phyloP scores from a whole-genome alignment of 1,284 basidiomycete species.

The Coniferiporia sulphurascens region DNA sequence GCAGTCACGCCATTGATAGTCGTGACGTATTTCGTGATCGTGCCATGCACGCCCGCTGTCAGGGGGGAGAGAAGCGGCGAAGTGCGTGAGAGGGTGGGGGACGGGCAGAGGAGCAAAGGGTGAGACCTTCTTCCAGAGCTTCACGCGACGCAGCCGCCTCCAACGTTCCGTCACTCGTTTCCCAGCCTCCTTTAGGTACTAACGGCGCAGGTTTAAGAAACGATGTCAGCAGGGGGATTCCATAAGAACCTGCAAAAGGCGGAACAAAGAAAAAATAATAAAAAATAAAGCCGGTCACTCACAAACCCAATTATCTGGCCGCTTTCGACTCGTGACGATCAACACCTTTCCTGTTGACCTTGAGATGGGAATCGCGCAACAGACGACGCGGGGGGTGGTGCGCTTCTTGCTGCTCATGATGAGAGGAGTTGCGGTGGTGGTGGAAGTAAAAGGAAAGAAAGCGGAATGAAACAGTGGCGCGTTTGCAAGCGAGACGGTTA shows the following conservation, averaged over 20 bases:
- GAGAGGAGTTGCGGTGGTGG: conserved; percentile 18
- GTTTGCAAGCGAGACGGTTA: neutral
- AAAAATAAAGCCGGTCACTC: conserved; percentile 38
- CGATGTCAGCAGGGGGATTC: conserved; percentile 2
- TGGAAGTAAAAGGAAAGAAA: conserved; percentile 19
- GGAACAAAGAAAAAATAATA: conserved; percentile 17
- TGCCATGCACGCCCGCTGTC: conserved; percentile 76
- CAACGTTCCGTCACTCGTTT: conserved; percentile 68
- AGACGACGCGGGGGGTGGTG: conserved; percentile 72
- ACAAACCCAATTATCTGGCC: conserved; percentile 78
- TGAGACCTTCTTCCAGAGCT: conserved; percentile 90
- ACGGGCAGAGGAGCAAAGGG: conserved; percentile 73
- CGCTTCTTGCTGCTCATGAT: conserved; percentile 69
- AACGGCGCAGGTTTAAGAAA: conserved; percentile 5
- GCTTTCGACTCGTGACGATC: conserved; percentile 75
- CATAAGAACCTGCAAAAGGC: conserved; percentile 13
- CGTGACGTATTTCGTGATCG: conserved; percentile 69
- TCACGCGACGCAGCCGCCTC: conserved; percentile 82
- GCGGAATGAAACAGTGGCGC: neutral
- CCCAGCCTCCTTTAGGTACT: conserved; percentile 88
- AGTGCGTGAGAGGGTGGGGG: conserved; percentile 51
- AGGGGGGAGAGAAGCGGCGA: conserved; percentile 20
- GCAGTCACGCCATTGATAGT: conserved; percentile 72
- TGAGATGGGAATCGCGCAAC: conserved; percentile 78
- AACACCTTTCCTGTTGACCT: conserved; percentile 68